Evolutionary conservation across 768 basidiomycete genomes (phyloP).

Genomic region (Tulasnella sp.): DNA sequence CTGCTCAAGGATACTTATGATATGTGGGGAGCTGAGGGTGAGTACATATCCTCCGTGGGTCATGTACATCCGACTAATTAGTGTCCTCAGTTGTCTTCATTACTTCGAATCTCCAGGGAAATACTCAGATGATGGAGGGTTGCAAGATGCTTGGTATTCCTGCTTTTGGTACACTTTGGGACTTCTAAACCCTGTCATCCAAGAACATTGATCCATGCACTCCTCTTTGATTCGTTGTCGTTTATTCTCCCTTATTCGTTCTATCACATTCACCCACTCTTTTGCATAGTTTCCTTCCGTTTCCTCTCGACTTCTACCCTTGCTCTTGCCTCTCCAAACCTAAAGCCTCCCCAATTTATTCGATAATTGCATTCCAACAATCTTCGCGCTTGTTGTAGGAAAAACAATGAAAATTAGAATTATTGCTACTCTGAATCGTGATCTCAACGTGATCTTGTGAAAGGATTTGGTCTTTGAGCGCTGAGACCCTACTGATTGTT

Average conservation of each 20-base stretch:
- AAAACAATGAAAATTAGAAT: no score
- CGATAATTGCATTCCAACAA: no score
- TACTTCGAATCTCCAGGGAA: constrained; percentile 71
- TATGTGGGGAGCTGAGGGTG: constrained; percentile 60
- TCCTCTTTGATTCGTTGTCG: no score
- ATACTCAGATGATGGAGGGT: constrained; percentile 66
- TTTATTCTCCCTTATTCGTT: no score
- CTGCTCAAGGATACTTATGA: constrained; percentile 54
- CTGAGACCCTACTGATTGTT: no score
- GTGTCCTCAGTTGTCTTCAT: constrained; percentile 51
- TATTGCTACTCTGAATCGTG: no score
- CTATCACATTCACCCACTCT: no score
- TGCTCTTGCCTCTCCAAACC: background rate
- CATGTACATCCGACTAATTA: background rate
- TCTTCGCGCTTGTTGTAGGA: no score
- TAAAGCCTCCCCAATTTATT: constrained; percentile 13
- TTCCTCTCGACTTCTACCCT: background rate
- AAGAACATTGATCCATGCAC: no score
- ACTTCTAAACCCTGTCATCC: constrained; percentile 38
- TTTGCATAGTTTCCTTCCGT: no score
- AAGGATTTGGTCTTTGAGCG: no score
- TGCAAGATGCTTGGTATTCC: constrained; percentile 59
- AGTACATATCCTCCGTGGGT: background rate
- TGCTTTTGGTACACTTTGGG: constrained; percentile 46
- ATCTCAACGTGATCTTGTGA: no score